Percentiles rank a stretch among this genome's conserved stretches.
phyloP scores from a whole-genome alignment of 148 eudicot species.

The Vaccinium macrocarpon region DNA sequence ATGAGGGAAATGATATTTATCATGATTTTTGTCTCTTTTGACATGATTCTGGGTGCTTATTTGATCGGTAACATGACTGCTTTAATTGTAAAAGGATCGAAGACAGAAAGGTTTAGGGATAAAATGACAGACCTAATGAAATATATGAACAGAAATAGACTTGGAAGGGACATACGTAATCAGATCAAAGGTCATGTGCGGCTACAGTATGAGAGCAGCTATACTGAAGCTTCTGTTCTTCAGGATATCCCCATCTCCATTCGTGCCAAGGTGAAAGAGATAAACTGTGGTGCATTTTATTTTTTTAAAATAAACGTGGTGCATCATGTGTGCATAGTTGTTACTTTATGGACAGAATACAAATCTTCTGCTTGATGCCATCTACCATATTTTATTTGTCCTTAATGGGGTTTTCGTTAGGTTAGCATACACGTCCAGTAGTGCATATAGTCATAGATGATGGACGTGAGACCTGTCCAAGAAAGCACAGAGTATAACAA shows the following conservation, averaged over 20 bases:
- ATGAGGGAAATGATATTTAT: constrained; percentile 72
- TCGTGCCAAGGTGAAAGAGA: constrained; percentile 59
- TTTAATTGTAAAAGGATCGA: constrained; percentile 69
- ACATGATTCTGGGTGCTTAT: constrained; percentile 78
- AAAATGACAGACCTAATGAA: constrained; percentile 67
- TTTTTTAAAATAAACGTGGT: background rate
- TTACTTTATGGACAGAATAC: background rate
- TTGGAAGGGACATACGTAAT: constrained; percentile 55
- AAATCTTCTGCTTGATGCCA: background rate
- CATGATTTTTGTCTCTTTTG: constrained; percentile 74
- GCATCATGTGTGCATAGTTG: background rate
- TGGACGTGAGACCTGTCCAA: background rate
- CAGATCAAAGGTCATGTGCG: constrained; percentile 72
- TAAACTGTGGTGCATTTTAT: background rate
- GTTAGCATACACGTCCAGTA: background rate
- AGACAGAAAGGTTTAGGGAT: constrained; percentile 67
- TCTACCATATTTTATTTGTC: background rate
- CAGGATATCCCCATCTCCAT: constrained; percentile 68
- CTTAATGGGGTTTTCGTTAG: background rate
- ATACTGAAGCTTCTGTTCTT: constrained; percentile 58
- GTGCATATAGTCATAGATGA: background rate
- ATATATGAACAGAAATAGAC: constrained; percentile 68
- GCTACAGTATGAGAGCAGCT: constrained; percentile 72
- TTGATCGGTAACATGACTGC: constrained; percentile 79
- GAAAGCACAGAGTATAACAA: background rate